A percentile compares a stretch with the other conserved stretches of the same genome.
Conservation (phyloP, 495 filamentous ascomycete genomes). For the Penicillium coffeae region DNA sequence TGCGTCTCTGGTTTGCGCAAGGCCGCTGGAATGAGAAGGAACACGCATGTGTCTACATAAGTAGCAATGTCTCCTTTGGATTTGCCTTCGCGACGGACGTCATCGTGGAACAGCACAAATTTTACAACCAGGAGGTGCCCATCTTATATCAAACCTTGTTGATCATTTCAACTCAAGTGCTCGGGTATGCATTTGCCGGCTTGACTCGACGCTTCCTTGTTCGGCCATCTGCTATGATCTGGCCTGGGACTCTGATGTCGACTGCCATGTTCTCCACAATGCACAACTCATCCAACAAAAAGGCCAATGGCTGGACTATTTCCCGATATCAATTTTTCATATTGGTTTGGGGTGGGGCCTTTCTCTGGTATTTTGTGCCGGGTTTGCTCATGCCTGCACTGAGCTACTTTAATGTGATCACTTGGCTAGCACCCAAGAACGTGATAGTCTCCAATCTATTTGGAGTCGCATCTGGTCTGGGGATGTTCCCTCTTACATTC, state of each 20-base stretch:
- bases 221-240: constrained; percentile 52
- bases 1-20: constrained; percentile 72
- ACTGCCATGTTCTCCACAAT: constrained; percentile 84
- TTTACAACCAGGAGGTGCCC: constrained; percentile 73
- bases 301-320: constrained; percentile 77
- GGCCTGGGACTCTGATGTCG: constrained; percentile 82
- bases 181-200: constrained; percentile 81
- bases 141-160: constrained; percentile 77
- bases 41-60: constrained; percentile 82
- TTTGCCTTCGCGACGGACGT: constrained; percentile 70
- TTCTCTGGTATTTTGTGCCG: constrained; percentile 75
- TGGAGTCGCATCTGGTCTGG: constrained; percentile 78
- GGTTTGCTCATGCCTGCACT: constrained; percentile 80
- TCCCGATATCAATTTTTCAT: constrained; percentile 81
- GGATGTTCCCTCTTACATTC: constrained; percentile 80
- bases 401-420: constrained; percentile 84
- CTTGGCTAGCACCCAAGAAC: constrained; percentile 80
- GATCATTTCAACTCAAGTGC: constrained; percentile 77
- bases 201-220: constrained; percentile 74
- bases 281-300: constrained; percentile 75
- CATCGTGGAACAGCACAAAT: constrained; percentile 82
- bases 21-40: constrained; percentile 84
- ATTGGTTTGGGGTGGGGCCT: constrained; percentile 58
- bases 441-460: constrained; percentile 59
- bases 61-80: constrained; percentile 86